phyloP scores from a whole-genome alignment of 805 yeast species.

The Monosporozyma unispora region DNA sequence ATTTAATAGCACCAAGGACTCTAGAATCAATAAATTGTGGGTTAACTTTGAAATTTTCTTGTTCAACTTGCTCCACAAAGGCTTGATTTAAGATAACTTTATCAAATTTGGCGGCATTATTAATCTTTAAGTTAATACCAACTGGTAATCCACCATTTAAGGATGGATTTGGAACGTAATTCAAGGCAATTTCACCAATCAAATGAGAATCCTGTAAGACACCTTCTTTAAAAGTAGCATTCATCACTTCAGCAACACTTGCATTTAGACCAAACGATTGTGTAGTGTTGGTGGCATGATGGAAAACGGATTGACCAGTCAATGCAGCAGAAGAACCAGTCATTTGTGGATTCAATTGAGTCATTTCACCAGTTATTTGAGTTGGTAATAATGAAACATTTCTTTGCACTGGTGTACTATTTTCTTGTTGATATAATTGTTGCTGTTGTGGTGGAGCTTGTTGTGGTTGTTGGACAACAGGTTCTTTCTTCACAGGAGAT shows the following conservation, averaged over 20 bases:
- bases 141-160: conserved; percentile 31
- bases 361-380: conserved; percentile 27
- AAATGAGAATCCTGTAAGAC: conserved; percentile 47
- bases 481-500: conserved; percentile 13
- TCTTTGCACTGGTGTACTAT: conserved; percentile 9
- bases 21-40: conserved; percentile 47
- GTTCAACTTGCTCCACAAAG: conserved; percentile 43
- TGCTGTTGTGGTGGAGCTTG: conserved; percentile 24
- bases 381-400: conserved; percentile 14
- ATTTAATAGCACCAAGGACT: conserved; percentile 76
- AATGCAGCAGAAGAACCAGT: conserved; percentile 36
- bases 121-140: conserved; percentile 36
- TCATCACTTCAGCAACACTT: conserved; percentile 77
- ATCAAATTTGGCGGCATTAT: conserved; percentile 35
- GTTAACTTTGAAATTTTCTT: conserved; percentile 35
- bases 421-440: conserved; percentile 16
- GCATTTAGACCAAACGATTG: conserved; percentile 60
- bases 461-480: conserved; percentile 36
- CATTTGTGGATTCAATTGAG: conserved; percentile 33
- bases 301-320: conserved; percentile 31
- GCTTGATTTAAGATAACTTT: conserved; percentile 44
- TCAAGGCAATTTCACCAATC: conserved; percentile 81
- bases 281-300: conserved; percentile 38
- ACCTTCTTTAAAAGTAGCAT: conserved; percentile 68
- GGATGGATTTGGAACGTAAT: conserved; percentile 38